phyloP scores from a whole-genome alignment of 352 stramenopile genomes.

The Pythium angustatum region DNA sequence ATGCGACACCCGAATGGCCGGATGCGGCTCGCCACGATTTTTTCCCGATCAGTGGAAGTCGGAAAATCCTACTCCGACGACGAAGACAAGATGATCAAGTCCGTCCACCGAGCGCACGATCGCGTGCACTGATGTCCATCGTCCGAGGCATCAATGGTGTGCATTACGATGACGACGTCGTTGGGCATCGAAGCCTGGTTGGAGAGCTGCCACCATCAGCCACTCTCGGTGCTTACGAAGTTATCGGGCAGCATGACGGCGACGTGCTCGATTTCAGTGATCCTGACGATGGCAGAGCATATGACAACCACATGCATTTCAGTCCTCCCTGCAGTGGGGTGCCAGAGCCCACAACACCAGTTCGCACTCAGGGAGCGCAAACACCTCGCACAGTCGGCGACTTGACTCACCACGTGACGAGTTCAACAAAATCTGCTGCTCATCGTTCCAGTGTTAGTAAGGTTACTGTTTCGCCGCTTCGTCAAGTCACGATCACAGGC shows the following conservation, averaged over 20 bases:
- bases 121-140: constrained; percentile 44
- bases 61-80: constrained; percentile 41
- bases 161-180: constrained; percentile 30
- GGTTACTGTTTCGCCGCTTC: constrained; percentile 11
- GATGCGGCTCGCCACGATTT: constrained; percentile 37
- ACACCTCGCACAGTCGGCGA: constrained; percentile 1
- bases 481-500: constrained; percentile 23
- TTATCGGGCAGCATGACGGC: constrained; percentile 11
- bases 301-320: constrained; percentile 48
- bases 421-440: not conserved
- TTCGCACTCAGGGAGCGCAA: not conserved
- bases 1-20: constrained; percentile 39
- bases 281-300: constrained; percentile 15
- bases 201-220: not conserved
- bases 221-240: not conserved
- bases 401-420: not conserved
- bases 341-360: constrained; percentile 8
- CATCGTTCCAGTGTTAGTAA: too few species aligned
- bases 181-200: not conserved
- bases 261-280: constrained; percentile 36
- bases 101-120: constrained; percentile 35
- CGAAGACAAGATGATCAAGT: constrained; percentile 12
- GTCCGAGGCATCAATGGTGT: constrained; percentile 57
- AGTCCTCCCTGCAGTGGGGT: constrained; percentile 49
- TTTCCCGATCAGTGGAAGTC: constrained; percentile 43